Evolutionary conservation across 192 early-diverging fungal species (phyloP).

Genomic region (Thoreauomyces humboldtii): DNA sequence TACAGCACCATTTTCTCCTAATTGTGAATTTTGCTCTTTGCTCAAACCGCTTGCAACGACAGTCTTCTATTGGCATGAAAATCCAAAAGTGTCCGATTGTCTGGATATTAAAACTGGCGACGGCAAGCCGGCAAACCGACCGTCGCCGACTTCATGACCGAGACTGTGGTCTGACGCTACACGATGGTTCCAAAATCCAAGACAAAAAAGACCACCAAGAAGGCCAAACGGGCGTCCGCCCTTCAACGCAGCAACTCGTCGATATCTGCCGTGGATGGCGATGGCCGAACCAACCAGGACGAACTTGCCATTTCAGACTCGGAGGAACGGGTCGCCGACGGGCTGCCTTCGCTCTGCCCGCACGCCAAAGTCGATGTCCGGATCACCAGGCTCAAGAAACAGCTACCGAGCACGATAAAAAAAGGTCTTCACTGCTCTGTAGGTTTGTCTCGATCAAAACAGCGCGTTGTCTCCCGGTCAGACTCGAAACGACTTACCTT

Average conservation of each 20-base stretch:
- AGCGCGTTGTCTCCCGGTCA: not conserved
- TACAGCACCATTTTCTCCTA: no score
- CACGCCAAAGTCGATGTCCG: slow-evolving; percentile 17
- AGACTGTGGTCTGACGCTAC: no score
- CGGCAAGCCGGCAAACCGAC: no score
- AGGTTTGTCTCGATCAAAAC: not conserved
- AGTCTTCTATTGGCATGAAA: no score
- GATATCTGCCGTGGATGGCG: not conserved
- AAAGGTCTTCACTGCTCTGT: slow-evolving; percentile 10
- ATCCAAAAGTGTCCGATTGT: no score
- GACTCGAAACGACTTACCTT: not conserved
- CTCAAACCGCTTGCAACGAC: no score
- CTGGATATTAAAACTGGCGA: no score
- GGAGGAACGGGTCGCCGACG: not conserved
- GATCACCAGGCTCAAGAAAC: slow-evolving; percentile 11
- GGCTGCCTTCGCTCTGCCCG: not conserved
- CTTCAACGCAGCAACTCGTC: slow-evolving; percentile 4
- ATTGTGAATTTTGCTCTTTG: no score
- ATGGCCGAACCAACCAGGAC: not conserved
- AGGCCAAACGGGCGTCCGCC: not conserved
- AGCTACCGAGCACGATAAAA: slow-evolving; percentile 11
- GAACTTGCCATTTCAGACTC: not conserved
- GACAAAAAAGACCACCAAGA: slow-evolving; percentile 13
- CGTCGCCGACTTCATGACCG: no score
- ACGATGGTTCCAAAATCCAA: slow-evolving; percentile 7